A percentile compares a stretch with the other conserved stretches of the same genome.
Conservation (phyloP, 192 early-diverging fungal species). For the Coemansia asiatica region DNA sequence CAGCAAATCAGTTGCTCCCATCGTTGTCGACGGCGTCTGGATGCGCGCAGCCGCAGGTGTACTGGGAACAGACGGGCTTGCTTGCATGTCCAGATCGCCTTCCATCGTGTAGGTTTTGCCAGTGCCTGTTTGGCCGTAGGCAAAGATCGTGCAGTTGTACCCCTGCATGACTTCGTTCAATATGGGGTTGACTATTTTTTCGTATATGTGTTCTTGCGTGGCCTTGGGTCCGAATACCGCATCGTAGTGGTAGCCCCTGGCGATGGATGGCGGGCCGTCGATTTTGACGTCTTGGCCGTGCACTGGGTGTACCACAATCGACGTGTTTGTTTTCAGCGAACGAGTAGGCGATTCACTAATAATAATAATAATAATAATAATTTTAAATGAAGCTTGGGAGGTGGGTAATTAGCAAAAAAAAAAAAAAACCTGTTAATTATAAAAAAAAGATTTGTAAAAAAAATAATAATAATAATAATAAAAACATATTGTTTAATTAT, state of each 20-base stretch:
- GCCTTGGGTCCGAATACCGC: slow-evolving; percentile 79
- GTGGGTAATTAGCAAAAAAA: too few species aligned
- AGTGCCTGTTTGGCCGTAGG: slow-evolving; percentile 88
- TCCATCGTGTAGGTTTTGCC: slow-evolving; percentile 99
- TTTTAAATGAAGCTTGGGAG: too few species aligned
- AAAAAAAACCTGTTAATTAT: background rate
- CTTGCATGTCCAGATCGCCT: slow-evolving; percentile 63
- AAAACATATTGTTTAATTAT: too few species aligned
- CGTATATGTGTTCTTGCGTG: slow-evolving; percentile 78
- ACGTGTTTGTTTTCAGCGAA: slow-evolving; percentile 18
- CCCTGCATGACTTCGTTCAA: slow-evolving; percentile 74
- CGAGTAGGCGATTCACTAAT: slow-evolving; percentile 27
- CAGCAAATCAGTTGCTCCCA: background rate
- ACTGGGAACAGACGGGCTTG: background rate
- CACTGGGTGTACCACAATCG: slow-evolving; percentile 57
- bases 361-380: too few species aligned
- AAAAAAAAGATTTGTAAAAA: too few species aligned
- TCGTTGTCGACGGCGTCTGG: background rate
- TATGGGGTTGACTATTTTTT: slow-evolving; percentile 76
- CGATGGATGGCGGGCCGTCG: slow-evolving; percentile 47
- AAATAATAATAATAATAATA: too few species aligned
- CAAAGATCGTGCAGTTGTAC: slow-evolving; percentile 82
- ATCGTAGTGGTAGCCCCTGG: slow-evolving; percentile 85
- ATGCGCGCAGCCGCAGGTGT: slow-evolving; percentile 9
- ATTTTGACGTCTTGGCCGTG: slow-evolving; percentile 64